These are phyloP conservation scores for Phytophthora europaea DNA, from an alignment of 352 stramenopile genomes.

Conservation along the genomic window DNA sequence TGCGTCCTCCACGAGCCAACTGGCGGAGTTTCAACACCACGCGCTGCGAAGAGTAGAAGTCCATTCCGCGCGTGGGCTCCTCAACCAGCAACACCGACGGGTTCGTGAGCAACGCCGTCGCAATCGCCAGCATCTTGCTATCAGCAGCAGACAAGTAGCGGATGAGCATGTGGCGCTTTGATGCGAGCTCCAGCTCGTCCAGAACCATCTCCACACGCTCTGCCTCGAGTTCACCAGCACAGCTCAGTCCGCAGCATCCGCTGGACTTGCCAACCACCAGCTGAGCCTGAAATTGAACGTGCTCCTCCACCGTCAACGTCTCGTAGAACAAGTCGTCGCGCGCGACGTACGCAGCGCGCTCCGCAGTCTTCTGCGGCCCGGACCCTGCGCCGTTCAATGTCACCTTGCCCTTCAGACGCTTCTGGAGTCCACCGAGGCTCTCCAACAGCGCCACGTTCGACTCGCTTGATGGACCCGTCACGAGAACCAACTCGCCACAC, in stretches of 20 bases:
- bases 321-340: conserved; percentile 46
- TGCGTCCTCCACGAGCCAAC: conserved; percentile 85
- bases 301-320: conserved; percentile 47
- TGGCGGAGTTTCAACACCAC: conserved; percentile 67
- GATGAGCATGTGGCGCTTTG: conserved; percentile 41
- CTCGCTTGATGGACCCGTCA: conserved; percentile 39
- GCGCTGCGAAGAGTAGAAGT: conserved; percentile 66
- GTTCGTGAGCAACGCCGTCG: conserved; percentile 82
- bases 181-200: conserved; percentile 38
- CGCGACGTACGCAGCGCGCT: conserved; percentile 27
- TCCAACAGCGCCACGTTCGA: conserved; percentile 41
- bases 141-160: conserved; percentile 48
- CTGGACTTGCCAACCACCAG: conserved; percentile 19
- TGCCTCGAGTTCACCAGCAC: conserved; percentile 12
- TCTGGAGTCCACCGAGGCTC: conserved; percentile 36
- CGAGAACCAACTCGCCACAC: conserved; percentile 36
- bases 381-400: conserved; percentile 36
- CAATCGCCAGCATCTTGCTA: conserved; percentile 86
- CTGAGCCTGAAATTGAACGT: conserved; percentile 44
- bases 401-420: conserved; percentile 30
- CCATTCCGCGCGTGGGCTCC: conserved; percentile 79
- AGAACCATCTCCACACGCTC: conserved; percentile 42
- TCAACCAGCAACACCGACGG: conserved; percentile 89
- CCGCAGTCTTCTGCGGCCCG: conserved; percentile 9
- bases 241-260: conserved; percentile 25